Evolutionary conservation across 2,329 filamentous ascomycete genomes (phyloP).

Genomic region (Elsinoe arachidis): DNA sequence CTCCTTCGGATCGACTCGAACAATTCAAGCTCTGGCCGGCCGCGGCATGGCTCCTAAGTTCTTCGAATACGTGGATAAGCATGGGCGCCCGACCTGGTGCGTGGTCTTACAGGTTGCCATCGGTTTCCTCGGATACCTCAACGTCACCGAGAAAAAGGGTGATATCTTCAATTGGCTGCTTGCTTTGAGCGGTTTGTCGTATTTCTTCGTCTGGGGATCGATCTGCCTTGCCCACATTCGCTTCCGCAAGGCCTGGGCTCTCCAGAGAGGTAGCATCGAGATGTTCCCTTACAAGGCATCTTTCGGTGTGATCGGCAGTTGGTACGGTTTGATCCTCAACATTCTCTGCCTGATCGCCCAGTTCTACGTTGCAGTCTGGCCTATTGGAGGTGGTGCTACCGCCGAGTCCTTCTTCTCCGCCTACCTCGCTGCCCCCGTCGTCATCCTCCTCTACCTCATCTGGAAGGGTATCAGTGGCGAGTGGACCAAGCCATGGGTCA

Average conservation of each 20-base stretch:
- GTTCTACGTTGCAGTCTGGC: conserved; percentile 18
- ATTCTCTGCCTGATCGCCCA: conserved; percentile 45
- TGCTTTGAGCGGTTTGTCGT: conserved; percentile 60
- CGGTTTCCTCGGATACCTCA: conserved; percentile 65
- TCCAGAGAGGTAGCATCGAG: conserved; percentile 53
- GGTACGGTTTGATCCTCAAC: conserved; percentile 48
- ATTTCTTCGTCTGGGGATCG: conserved; percentile 68
- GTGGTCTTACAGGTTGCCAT: conserved; percentile 57
- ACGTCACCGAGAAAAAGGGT: conserved; percentile 50
- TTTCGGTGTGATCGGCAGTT: conserved; percentile 54
- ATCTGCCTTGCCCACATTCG: conserved; percentile 84
- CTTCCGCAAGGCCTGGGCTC: conserved; percentile 66
- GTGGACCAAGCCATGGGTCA: conserved; percentile 16
- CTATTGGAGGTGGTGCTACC: conserved; percentile 12
- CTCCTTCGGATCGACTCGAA: conserved; percentile 49
- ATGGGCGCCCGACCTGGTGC: conserved; percentile 67
- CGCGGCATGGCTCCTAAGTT: conserved; percentile 63
- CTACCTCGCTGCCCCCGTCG: conserved; percentile 20
- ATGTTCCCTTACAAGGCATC: conserved; percentile 53
- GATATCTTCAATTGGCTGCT: conserved; percentile 68
- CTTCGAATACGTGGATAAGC: conserved; percentile 71
- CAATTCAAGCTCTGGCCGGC: conserved; percentile 38
- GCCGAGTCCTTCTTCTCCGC: conserved; percentile 19
- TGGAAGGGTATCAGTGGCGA: conserved; percentile 19
- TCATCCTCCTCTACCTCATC: conserved; percentile 19